phyloP scores from a whole-genome alignment of 768 basidiomycete species.

The Mycena vulgaris region DNA sequence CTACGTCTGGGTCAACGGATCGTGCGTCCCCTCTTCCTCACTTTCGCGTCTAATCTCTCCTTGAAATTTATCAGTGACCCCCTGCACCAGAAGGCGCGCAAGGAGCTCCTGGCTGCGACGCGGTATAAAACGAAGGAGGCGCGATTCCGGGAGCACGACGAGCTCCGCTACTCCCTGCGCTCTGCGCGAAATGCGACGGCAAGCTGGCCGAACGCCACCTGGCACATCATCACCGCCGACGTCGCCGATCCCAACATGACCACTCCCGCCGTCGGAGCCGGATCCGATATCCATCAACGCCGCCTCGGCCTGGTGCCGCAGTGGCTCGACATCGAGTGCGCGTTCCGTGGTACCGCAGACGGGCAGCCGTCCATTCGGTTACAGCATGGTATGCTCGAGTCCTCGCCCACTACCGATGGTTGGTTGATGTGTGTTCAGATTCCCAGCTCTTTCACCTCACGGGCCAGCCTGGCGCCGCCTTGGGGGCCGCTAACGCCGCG shows the following conservation, averaged over 20 bases:
- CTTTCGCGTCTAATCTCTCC: not conserved
- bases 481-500: not conserved
- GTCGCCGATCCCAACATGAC: slow-evolving; percentile 33
- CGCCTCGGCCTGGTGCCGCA: slow-evolving; percentile 57
- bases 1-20: slow-evolving; percentile 42
- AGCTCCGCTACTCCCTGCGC: slow-evolving; percentile 54
- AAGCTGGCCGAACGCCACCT: slow-evolving; percentile 43
- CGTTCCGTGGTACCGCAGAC: slow-evolving; percentile 42
- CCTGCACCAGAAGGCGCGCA: slow-evolving; percentile 33
- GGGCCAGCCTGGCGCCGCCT: slow-evolving; percentile 21
- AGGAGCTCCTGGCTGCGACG: slow-evolving; percentile 7
- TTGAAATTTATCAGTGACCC: slow-evolving; percentile 21
- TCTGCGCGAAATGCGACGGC: slow-evolving; percentile 50
- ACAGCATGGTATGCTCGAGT: slow-evolving; percentile 48
- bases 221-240: slow-evolving; percentile 54
- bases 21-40: slow-evolving; percentile 27
- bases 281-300: slow-evolving; percentile 18
- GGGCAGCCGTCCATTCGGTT: slow-evolving; percentile 43
- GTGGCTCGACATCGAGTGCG: slow-evolving; percentile 51
- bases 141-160: slow-evolving; percentile 52
- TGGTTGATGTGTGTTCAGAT: slow-evolving; percentile 5
- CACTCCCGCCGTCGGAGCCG: not conserved
- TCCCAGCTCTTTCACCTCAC: slow-evolving; percentile 39
- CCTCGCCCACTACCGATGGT: not conserved
- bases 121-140: slow-evolving; percentile 33